Percentiles rank a stretch among this genome's conserved stretches.
Conservation (phyloP, 2,329 filamentous ascomycete species). For the Alternaria tenuissima region DNA sequence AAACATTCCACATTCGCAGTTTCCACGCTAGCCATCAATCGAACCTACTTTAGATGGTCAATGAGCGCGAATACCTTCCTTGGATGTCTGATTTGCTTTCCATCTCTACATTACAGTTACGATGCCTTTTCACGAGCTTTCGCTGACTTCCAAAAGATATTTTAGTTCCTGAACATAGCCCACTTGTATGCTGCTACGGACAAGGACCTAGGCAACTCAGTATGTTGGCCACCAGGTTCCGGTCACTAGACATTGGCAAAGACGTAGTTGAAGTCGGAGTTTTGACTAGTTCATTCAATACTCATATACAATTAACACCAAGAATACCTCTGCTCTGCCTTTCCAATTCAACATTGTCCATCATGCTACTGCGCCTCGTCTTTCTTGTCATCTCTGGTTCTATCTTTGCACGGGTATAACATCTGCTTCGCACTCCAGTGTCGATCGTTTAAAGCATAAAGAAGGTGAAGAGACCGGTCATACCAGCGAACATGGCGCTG, state of each 20-base stretch:
- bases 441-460: constrained; percentile 38
- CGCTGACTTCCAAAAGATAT: constrained; percentile 5
- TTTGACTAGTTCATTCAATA: constrained; percentile 15
- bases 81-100: constrained; percentile 72
- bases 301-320: constrained; percentile 16
- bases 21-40: constrained; percentile 78
- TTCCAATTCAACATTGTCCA: constrained; percentile 6
- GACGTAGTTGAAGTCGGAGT: not conserved
- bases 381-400: not conserved
- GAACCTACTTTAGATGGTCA: constrained; percentile 70
- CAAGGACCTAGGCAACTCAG: not conserved
- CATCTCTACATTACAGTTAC: not conserved
- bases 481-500: constrained; percentile 37
- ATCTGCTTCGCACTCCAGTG: constrained; percentile 9
- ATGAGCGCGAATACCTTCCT: constrained; percentile 75
- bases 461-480: constrained; percentile 41
- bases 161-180: constrained; percentile 12
- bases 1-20: constrained; percentile 81
- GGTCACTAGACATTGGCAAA: not conserved
- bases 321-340: not conserved
- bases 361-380: constrained; percentile 3
- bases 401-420: constrained; percentile 23
- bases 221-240: not conserved
- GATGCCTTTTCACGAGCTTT: not conserved
- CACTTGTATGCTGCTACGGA: constrained; percentile 2